Evolutionary conservation across 768 basidiomycete species (phyloP), one percentile per base, ranked within the genome.

Genomic region (Boletus patriciae): DNA sequence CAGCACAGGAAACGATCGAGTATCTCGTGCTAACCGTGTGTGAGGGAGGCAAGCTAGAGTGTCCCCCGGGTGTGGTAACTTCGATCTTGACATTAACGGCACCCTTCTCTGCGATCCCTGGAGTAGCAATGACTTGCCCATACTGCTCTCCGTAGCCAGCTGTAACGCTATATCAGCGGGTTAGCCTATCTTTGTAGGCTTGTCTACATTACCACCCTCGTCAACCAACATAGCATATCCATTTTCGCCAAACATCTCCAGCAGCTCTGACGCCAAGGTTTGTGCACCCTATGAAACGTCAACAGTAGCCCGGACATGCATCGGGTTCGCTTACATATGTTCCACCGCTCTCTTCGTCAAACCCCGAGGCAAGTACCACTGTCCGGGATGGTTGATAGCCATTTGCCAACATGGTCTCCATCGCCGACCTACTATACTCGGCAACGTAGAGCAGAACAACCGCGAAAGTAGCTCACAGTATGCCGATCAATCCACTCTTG

Each of bases 221-320:
- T 98, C 95, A 34, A 98, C 78, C 44, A 97, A 70, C 67, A 96
- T 78, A 0, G 89, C 84, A 66, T 92, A 84, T 5, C 83, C 80
- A 64, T 92, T 71, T 57, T 81, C 68, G 36, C 93, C 94, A 66
- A 90, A 95, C 16, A 76, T 78, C 3, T 77, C 62, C 46, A 83
- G 68, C 31, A 97, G 72, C 44, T 74, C 73, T 12, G 73, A 64
- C 0, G 77, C 75, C 41, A 89, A 74, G 4, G 66, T 64, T 25
- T 69, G 70, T 10, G 86, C 88, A 33, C 87, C 87, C 83, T 88
- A 58, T 7, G 19, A 18, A 52, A 46, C 4, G 12, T 57, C 21
- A 48, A 12, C 21, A 21, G 46, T 15, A 46, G 29, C 4, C 18
- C n/a, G 23, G 46, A 25, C 4, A 34, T 10, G 52, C 46, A 8